Percentiles rank a stretch among this genome's conserved stretches.
phyloP scores from a whole-genome alignment of 805 yeast genomes.

The Yarrowia sp. region DNA sequence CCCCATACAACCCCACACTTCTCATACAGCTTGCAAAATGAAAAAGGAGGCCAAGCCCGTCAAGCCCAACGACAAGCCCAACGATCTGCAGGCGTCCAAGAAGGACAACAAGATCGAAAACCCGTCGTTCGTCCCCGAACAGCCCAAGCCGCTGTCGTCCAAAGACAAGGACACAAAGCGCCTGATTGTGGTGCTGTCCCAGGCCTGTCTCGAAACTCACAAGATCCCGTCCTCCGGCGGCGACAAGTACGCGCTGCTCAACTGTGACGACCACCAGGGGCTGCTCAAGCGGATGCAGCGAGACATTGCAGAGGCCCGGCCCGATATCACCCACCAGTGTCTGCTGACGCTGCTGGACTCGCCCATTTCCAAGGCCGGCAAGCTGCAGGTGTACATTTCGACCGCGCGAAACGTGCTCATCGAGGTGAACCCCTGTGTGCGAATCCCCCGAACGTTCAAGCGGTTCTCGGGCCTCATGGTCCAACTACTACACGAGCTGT shows the following conservation, averaged over 20 bases:
- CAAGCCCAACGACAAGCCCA: conserved; percentile 45
- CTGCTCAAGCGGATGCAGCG: conserved; percentile 93
- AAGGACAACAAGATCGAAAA: conserved; percentile 47
- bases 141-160: conserved; percentile 80
- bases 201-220: conserved; percentile 95
- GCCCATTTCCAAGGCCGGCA: conserved; percentile 98
- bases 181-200: conserved; percentile 90
- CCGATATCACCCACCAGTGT: conserved; percentile 99
- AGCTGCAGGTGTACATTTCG: conserved; percentile 92
- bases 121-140: conserved; percentile 85
- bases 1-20: background rate
- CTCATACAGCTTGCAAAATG: conserved; percentile 11
- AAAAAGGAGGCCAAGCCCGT: conserved; percentile 31
- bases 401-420: conserved; percentile 93
- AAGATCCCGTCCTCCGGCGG: conserved; percentile 80
- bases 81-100: conserved; percentile 41
- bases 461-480: conserved; percentile 98
- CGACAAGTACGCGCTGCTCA: conserved; percentile 89
- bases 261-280: conserved; percentile 99
- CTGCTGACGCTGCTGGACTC: conserved; percentile 90
- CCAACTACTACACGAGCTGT: conserved; percentile 87
- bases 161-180: conserved; percentile 87
- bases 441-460: conserved; percentile 98
- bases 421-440: conserved; percentile 94
- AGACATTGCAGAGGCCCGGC: conserved; percentile 97